phyloP scores from a whole-genome alignment of 495 filamentous ascomycete genomes.

The Polyplosphaeria fusca region DNA sequence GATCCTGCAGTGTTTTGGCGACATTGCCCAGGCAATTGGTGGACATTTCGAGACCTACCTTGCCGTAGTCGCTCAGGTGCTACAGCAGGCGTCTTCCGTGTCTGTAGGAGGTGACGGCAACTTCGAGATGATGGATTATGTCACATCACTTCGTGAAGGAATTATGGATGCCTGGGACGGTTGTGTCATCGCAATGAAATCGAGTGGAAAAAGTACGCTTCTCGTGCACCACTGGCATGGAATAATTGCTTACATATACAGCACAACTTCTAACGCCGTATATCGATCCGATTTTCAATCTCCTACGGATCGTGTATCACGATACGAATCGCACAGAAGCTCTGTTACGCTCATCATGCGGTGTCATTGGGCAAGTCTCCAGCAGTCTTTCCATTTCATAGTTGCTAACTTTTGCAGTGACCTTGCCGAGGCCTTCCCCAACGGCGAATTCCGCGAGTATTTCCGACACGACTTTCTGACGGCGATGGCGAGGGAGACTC shows the following conservation, averaged over 20 bases:
- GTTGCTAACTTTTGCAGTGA: constrained; percentile 57
- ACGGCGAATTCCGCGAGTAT: constrained; percentile 75
- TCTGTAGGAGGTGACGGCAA: constrained; percentile 64
- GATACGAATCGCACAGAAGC: constrained; percentile 87
- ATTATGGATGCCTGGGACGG: constrained; percentile 99
- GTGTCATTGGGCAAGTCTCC: constrained; percentile 80
- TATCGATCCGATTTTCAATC: constrained; percentile 81
- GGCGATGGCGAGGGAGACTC: constrained; percentile 79
- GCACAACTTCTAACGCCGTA: constrained; percentile 64
- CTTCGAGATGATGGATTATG: constrained; percentile 93
- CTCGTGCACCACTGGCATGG: constrained; percentile 31
- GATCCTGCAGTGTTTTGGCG: constrained; percentile 95
- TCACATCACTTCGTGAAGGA: constrained; percentile 88
- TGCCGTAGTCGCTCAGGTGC: constrained; percentile 82
- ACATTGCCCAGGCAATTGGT: constrained; percentile 94
- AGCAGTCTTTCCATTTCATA: neutral
- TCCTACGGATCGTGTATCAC: constrained; percentile 74
- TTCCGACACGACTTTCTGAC: constrained; percentile 92
- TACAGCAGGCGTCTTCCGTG: constrained; percentile 86
- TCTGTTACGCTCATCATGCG: constrained; percentile 87
- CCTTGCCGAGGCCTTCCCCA: constrained; percentile 87
- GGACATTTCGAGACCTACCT: constrained; percentile 91
- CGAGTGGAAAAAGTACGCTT: constrained; percentile 62
- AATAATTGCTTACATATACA: constrained; percentile 49
- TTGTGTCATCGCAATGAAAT: constrained; percentile 88